Base-by-base conservation (phyloP, 495 filamentous ascomycete genomes). In the Aspergillus coremiiformis region DNA sequence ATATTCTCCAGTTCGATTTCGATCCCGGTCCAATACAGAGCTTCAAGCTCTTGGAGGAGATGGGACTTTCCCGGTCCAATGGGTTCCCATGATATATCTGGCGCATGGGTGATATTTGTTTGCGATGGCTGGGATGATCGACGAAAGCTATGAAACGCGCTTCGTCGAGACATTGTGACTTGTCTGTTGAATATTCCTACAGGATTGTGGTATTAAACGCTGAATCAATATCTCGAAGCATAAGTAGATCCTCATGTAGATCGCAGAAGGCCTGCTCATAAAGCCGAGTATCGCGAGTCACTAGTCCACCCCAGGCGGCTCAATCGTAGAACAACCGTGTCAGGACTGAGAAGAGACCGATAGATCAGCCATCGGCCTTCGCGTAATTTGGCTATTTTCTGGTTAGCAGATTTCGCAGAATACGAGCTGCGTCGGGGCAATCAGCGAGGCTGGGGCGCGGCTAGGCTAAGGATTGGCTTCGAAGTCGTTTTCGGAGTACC, bases 11-110 rank as follows among this genome's bases (percentile, higher is more conserved):
- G 52, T 45, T 69, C 64, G 4, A 42, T 41, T 41, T 59, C 43
- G 6, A 59, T 60, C 5, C 66, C 64, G 17, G 46, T 47, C 66
- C 64, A 69, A 52, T 69, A 69, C 23, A 69, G 35, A n/a, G 49
- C 44, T 44, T 64, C 54, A 10, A 69, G 45, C 29, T 62, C 54
- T 1, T 29, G 23, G 15, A 53, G 48, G 14, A 66, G 59, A 39
- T 56, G 42, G 17, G 44, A 47, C 12, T 55, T 49, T 5, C 21
- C 55, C 1, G 50, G 47, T 22, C 58, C 54, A 35, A 61, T 45
- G 9, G 29, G n/a, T 14, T 30, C 27, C 55, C 55, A 58, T 12
- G 52, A 44, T 30, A 41, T 26, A 33, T 44, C 23, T 5, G 50
- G 42, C 5, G n/a, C 42, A 3, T 39, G 41, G 1, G 44, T 54